Evolutionary conservation across 257 asterid genomes (phyloP), one percentile per base, ranked within the genome.

Genomic region (Fraxinus americana): DNA sequence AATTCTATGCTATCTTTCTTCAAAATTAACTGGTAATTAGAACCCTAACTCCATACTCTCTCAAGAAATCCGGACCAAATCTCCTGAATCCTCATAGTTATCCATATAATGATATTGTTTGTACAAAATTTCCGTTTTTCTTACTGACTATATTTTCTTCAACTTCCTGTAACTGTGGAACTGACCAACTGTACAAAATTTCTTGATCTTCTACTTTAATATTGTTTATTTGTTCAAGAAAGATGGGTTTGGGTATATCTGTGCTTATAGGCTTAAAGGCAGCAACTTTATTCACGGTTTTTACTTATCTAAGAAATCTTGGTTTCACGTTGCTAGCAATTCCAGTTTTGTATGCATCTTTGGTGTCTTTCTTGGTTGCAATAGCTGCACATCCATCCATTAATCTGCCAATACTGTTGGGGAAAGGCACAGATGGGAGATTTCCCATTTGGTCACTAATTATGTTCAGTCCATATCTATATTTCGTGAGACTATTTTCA

Each of bases 381-480:
- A 75, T 90, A 10, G 97, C 98, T 80, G 84, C 98, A n/a, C 97
- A 87, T 41, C 98, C 99, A 19, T 86, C 85, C 21, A 87, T 95
- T 85, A 85, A 93, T 85, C 91, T 92, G 48, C 99, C 99, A 4
- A 68, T 95, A 45, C 89, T 95, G 12, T 71, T 95, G 73, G 98
- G 98, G 0, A 95, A 95, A 86, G 78, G 84, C 45, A 86, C 98
- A 17, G 98, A 95, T 83, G 99, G 99, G 81, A 72, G 50, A 35
- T 91, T 95, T 39, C 98, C 97, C 2, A 32, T 89, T 1, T 93
- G 99, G 98, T 78, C 97, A 30, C 36, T 83, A 66, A 75, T 91
- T 50, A 82, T 95, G 81, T 95, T 91, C 85, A 79, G 97, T 21
- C 99, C 99, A 1, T 87, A 90, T 78, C 80, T 93, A 80, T 93